Percentiles rank a stretch among this genome's conserved stretches.
Conservation (phyloP, 371 early-diverging fungal genomes). For the Mucor indicus region DNA sequence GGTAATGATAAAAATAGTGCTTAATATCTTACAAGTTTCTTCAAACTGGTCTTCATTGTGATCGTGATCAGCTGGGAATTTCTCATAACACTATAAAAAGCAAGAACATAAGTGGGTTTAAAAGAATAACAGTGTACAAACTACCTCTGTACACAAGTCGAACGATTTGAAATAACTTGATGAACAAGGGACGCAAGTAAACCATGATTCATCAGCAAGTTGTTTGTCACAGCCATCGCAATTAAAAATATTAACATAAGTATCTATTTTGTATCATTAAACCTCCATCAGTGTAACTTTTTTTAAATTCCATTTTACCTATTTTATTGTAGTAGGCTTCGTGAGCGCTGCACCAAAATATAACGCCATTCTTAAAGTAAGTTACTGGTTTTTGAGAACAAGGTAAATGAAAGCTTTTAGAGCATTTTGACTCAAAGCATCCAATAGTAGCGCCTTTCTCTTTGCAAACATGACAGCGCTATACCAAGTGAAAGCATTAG, state of each 20-base stretch:
- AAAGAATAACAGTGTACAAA: no score
- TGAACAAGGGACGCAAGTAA: conserved; percentile 67
- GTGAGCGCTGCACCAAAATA: conserved; percentile 87
- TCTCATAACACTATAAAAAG: conserved; percentile 59
- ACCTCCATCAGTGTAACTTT: neutral
- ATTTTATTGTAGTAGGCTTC: conserved; percentile 54
- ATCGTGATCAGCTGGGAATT: conserved; percentile 49
- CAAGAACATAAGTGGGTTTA: neutral
- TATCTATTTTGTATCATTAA: conserved; percentile 34
- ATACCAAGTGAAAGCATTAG: neutral
- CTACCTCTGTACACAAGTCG: conserved; percentile 68
- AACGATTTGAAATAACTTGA: conserved; percentile 67
- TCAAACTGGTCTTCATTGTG: conserved; percentile 60
- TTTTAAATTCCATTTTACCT: conserved; percentile 27
- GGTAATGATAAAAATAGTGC: conserved; percentile 22
- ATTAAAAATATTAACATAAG: conserved; percentile 66
- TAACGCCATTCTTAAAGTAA: conserved; percentile 74
- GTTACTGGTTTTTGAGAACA: conserved; percentile 75
- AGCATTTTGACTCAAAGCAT: conserved; percentile 84
- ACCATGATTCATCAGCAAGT: conserved; percentile 62
- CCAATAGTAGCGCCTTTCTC: conserved; percentile 88
- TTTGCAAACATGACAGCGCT: conserved; percentile 74
- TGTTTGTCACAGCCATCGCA: conserved; percentile 68
- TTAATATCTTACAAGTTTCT: conserved; percentile 49
- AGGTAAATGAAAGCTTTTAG: conserved; percentile 78